Base-by-base conservation (phyloP, 1,284 basidiomycete genomes). In the Malassezia restricta region DNA sequence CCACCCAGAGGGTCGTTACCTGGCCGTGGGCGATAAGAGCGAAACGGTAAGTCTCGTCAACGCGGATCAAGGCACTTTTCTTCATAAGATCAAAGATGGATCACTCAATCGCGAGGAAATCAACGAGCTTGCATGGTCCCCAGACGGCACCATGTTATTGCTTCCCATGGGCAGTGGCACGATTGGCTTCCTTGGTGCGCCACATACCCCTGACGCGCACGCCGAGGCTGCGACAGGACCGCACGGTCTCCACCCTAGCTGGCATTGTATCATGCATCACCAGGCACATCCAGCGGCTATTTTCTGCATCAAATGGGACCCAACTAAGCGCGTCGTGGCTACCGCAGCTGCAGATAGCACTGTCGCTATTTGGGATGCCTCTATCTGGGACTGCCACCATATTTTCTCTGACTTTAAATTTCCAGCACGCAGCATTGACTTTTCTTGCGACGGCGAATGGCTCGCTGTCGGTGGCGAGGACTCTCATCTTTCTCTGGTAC, bases 361-460 rank as follows among this genome's bases (percentile, higher is more conserved):
- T 46, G 54, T 66, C 15, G 45, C 39, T 1, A 40, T 66, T 0
- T 68, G 66, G 66, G 47, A 65, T 20, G 30, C 54, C 0, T 35
- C 29, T 7, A 60, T 66, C n/a, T 64, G 59, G 57, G 53, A 47
- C 28, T 48, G 42, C 0, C 28, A 49, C 7, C 61, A 57, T 11
- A 61, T 67, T 54, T 40, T 61, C 17, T 57, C 60, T 15, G 40
- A 39, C 8, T 54, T 64, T 8, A 33, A 53, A 2, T 62, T 57
- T 38, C 64, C 66, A 0, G 54, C 65, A 1, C 51, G 68, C 12
- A 51, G 59, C 6, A 62, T 71, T 15, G 56, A 56, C 1, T 71
- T 71, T 42, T 65, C 63, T 8, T 59, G 57, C 45, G 68, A 71
- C 17, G 67, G 68, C 2, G 68, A 71, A 40, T 56, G 69, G 24